Evolutionary conservation across 345 rosid genomes (phyloP).

Genomic region (Erysimum cheiranthoides): DNA sequence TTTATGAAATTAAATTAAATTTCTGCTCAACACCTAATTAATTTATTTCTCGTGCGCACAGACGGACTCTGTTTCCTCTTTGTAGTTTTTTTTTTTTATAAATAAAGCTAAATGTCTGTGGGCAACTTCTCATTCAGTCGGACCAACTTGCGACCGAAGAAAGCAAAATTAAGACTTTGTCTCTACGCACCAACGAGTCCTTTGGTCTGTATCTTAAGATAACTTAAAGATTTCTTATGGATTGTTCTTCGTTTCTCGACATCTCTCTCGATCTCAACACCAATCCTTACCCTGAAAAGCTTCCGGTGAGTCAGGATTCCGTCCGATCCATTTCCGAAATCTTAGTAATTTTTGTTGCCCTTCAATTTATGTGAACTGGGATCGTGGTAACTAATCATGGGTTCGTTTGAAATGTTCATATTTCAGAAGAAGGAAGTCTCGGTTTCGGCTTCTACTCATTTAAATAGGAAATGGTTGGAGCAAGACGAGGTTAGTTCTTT

Average conservation of each 20-base stretch:
- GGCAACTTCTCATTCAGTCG: slow-evolving; percentile 44
- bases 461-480: slow-evolving; percentile 37
- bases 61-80: background rate
- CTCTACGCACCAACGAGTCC: slow-evolving; percentile 25
- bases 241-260: slow-evolving; percentile 48
- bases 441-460: slow-evolving; percentile 22
- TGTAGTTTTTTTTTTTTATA: slow-evolving; percentile 26
- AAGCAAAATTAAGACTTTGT: slow-evolving; percentile 35
- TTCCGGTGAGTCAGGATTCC: slow-evolving; percentile 52
- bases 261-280: slow-evolving; percentile 69
- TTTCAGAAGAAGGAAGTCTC: slow-evolving; percentile 49
- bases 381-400: slow-evolving; percentile 20
- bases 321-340: background rate
- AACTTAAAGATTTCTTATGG: slow-evolving; percentile 19
- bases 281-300: slow-evolving; percentile 42
- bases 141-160: slow-evolving; percentile 42
- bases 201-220: slow-evolving; percentile 18
- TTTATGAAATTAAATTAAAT: background rate
- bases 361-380: background rate
- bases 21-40: background rate
- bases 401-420: background rate
- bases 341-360: background rate
- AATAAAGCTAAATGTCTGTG: slow-evolving; percentile 7
- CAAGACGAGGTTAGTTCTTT: slow-evolving; percentile 53
- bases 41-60: background rate